These are phyloP conservation scores for Cadophora malorum DNA, from an alignment of 2,329 filamentous ascomycete species.

Conservation along the genomic window DNA sequence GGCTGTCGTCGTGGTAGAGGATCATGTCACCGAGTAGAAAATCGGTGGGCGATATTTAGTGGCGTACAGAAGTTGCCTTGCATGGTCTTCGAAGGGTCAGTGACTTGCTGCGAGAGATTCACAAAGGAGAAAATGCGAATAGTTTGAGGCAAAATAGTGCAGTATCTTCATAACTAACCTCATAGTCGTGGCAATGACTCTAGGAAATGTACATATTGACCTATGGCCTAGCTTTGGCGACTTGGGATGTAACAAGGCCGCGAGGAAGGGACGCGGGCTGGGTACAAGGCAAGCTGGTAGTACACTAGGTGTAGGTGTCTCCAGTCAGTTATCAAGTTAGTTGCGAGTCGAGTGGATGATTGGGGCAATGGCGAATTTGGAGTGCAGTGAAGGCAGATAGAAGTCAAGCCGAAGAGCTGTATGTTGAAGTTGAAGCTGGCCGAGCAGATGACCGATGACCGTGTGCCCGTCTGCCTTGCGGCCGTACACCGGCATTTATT, in stretches of 20 bases:
- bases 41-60: neutral
- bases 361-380: neutral
- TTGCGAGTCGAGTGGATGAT: neutral
- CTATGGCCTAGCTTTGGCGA: neutral
- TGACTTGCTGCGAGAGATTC: neutral
- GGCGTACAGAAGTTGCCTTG: neutral
- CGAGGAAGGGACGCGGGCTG: neutral
- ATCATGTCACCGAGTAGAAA: conserved; percentile 36
- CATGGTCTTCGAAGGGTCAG: conserved; percentile 18
- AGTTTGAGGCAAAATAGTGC: neutral
- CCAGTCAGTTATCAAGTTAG: neutral
- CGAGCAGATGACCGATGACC: neutral
- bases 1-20: conserved; percentile 28
- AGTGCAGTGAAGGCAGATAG: neutral
- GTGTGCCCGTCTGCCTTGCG: neutral
- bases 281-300: neutral
- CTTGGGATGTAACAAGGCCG: neutral
- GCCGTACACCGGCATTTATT: neutral
- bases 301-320: neutral
- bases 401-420: neutral
- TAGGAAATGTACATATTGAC: neutral
- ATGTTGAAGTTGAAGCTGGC: neutral
- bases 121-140: too few species aligned
- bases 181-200: neutral
- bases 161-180: neutral